Evolutionary conservation across 2,329 filamentous ascomycete genomes (phyloP).

Genomic region (Colletotrichum brevisporum): DNA sequence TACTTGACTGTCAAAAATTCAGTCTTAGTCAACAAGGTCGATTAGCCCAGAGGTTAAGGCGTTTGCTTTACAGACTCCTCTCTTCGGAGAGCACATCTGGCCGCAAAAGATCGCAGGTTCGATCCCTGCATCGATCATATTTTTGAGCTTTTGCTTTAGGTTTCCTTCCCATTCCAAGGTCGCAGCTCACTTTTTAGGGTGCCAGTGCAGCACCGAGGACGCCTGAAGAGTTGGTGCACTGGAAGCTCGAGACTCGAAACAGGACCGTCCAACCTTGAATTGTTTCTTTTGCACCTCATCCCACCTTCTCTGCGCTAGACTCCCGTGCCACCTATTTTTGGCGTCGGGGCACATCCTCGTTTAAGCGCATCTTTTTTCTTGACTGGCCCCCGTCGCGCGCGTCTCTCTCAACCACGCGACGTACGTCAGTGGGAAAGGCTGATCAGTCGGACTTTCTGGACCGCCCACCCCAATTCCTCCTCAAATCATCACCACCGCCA

Average conservation of each 20-base stretch:
- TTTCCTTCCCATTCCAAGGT: too few species aligned
- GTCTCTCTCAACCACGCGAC: slow-evolving; percentile 23
- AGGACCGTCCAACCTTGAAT: too few species aligned
- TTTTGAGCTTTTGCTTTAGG: slow-evolving; percentile 26
- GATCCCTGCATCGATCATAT: slow-evolving; percentile 58
- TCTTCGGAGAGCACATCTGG: too few species aligned
- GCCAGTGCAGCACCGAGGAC: too few species aligned
- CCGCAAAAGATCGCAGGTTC: slow-evolving; percentile 60
- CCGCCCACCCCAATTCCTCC: slow-evolving; percentile 2
- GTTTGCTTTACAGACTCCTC: slow-evolving; percentile 53
- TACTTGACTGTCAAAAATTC: not conserved
- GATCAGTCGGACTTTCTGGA: slow-evolving; percentile 9
- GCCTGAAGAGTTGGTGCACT: too few species aligned
- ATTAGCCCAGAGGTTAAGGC: slow-evolving; percentile 58
- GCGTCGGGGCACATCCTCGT: slow-evolving; percentile 8
- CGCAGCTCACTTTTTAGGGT: too few species aligned
- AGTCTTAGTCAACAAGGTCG: slow-evolving; percentile 42
- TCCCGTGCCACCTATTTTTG: slow-evolving; percentile 4
- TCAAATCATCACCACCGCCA: not conserved
- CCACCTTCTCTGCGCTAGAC: too few species aligned
- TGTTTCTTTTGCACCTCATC: too few species aligned
- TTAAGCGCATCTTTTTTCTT: slow-evolving; percentile 18
- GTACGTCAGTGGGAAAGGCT: slow-evolving; percentile 29
- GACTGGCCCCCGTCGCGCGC: slow-evolving; percentile 10
- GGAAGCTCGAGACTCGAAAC: too few species aligned